A percentile compares a stretch with the other conserved stretches of the same genome.
Evolutionary conservation across 78 protist species (phyloP).

Genomic region (slime mould (Dictyostelium discoideum)): DNA sequence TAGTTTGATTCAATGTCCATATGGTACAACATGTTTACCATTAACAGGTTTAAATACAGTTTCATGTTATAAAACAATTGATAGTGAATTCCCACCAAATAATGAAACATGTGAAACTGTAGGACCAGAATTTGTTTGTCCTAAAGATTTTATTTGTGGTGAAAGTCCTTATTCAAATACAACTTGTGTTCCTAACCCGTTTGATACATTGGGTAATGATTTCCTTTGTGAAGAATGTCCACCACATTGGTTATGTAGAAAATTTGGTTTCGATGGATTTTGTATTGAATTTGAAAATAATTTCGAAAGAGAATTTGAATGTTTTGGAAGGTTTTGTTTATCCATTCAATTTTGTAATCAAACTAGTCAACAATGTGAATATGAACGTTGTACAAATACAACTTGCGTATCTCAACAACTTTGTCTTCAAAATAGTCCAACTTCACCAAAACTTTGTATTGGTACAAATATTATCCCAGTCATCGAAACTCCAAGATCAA

Average conservation of each 20-base stretch:
- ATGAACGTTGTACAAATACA: neutral
- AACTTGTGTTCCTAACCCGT: slow-evolving; percentile 22
- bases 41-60: slow-evolving; percentile 11
- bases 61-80: neutral
- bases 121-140: neutral
- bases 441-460: slow-evolving; percentile 33
- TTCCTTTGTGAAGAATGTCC: slow-evolving; percentile 28
- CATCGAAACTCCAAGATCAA: neutral
- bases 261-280: slow-evolving; percentile 52
- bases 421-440: slow-evolving; percentile 22
- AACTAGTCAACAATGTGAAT: slow-evolving; percentile 21
- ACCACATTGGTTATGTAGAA: neutral
- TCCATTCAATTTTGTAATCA: slow-evolving; percentile 28
- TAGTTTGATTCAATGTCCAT: neutral
- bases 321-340: slow-evolving; percentile 25
- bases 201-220: neutral
- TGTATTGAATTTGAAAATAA: slow-evolving; percentile 16
- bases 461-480: neutral
- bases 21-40: neutral
- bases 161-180: slow-evolving; percentile 31
- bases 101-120: neutral
- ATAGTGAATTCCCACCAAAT: neutral
- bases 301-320: neutral
- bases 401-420: neutral
- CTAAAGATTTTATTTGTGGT: slow-evolving; percentile 17